phyloP scores from a whole-genome alignment of 2,329 filamentous ascomycete genomes.

The Exserohilum turcica region DNA sequence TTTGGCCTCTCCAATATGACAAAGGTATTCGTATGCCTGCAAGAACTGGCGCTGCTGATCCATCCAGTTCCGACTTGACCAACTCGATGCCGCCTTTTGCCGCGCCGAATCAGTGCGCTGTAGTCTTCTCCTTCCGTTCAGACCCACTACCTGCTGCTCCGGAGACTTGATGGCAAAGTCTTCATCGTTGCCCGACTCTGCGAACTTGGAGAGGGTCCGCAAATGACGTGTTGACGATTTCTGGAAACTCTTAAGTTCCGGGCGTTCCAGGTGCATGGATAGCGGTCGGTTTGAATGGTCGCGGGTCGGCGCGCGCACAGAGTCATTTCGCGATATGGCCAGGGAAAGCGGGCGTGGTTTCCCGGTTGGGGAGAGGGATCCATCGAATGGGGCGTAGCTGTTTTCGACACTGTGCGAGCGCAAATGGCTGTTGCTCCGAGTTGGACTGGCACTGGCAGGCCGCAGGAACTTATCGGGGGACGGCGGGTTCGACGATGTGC shows the following conservation, averaged over 20 bases:
- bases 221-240: constrained; percentile 90
- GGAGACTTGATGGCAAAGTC: constrained; percentile 80
- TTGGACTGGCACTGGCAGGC: constrained; percentile 17
- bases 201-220: constrained; percentile 81
- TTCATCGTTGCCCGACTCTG: constrained; percentile 73
- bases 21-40: constrained; percentile 97
- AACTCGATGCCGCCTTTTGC: constrained; percentile 62
- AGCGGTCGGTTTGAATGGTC: constrained; percentile 40
- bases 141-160: constrained; percentile 83
- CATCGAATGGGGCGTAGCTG: constrained; percentile 53
- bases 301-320: constrained; percentile 44
- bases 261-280: constrained; percentile 44
- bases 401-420: constrained; percentile 52
- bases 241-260: constrained; percentile 78
- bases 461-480: constrained; percentile 33
- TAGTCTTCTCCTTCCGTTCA: constrained; percentile 81
- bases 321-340: constrained; percentile 47
- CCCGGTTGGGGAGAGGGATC: constrained; percentile 45
- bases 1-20: constrained; percentile 97
- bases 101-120: constrained; percentile 68
- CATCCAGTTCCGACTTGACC: constrained; percentile 95
- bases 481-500: constrained; percentile 11
- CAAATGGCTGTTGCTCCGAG: constrained; percentile 31
- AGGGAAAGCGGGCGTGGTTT: constrained; percentile 53
- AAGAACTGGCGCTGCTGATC: constrained; percentile 96